Evolutionary conservation across 306 rosid genomes (phyloP).

Genomic region (Castanospermum australe): DNA sequence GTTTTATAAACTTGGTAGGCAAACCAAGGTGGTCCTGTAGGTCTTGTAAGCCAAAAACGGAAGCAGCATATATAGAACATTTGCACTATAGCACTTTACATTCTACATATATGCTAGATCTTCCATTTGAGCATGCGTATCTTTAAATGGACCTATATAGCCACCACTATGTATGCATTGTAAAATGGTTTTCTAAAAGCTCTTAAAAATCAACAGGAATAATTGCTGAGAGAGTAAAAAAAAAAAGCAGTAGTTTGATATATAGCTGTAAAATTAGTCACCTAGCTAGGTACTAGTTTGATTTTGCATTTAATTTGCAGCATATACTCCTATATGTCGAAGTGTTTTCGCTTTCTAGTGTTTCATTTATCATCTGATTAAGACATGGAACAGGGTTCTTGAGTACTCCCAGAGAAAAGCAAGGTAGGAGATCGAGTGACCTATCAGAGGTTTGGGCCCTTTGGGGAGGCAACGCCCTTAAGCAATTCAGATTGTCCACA

Average conservation of each 20-base stretch:
- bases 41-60: background rate
- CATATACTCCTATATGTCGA: background rate
- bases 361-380: background rate
- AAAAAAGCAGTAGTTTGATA: background rate
- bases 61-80: background rate
- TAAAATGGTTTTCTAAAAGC: background rate
- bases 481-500: background rate
- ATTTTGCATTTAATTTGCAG: background rate
- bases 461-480: background rate
- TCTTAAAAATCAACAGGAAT: background rate
- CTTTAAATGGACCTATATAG: background rate
- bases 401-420: background rate
- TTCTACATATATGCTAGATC: background rate
- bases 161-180: too few species aligned
- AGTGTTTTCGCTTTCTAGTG: background rate
- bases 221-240: background rate
- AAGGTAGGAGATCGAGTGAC: background rate
- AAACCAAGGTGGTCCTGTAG: background rate
- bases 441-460: slow-evolving; percentile 15
- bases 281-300: background rate
- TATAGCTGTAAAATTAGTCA: background rate
- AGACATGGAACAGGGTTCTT: slow-evolving; percentile 35
- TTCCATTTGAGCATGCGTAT: background rate
- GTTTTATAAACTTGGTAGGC: background rate
- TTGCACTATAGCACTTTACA: background rate